Conservation (phyloP, 495 filamentous ascomycete species). For the Bombardia bombarda region DNA sequence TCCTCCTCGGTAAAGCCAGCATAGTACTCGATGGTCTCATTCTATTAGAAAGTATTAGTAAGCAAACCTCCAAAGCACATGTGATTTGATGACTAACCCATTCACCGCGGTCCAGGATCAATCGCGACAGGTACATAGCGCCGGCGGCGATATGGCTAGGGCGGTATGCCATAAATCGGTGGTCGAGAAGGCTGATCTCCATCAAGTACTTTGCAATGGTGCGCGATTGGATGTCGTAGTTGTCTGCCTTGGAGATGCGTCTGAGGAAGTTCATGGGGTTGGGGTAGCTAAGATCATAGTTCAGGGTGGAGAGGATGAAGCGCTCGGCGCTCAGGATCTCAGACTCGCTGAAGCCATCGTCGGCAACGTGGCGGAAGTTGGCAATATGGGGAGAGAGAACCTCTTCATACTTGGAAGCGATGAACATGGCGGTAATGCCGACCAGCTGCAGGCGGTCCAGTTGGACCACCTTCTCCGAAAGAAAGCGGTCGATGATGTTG, state of each 20-base stretch:
- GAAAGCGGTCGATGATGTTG: slow-evolving; percentile 97
- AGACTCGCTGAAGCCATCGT: slow-evolving; percentile 91
- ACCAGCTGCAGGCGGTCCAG: slow-evolving; percentile 93
- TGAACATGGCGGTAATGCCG: slow-evolving; percentile 97
- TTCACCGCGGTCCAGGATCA: slow-evolving; percentile 79
- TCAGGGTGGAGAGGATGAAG: slow-evolving; percentile 78
- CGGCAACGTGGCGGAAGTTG: slow-evolving; percentile 94
- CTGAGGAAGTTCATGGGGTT: slow-evolving; percentile 99
- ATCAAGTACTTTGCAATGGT: slow-evolving; percentile 97
- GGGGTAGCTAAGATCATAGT: slow-evolving; percentile 97
- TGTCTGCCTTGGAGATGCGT: slow-evolving; percentile 95
- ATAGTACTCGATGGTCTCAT: slow-evolving; percentile 84
- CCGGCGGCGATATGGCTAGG: slow-evolving; percentile 87
- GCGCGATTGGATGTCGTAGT: slow-evolving; percentile 94
- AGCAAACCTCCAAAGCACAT: neutral
- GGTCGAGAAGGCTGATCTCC: slow-evolving; percentile 92
- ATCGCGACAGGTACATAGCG: slow-evolving; percentile 87
- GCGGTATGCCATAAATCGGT: slow-evolving; percentile 78
- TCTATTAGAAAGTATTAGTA: slow-evolving; percentile 38
- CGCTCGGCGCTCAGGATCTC: slow-evolving; percentile 97
- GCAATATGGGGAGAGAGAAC: slow-evolving; percentile 92
- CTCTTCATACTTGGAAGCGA: slow-evolving; percentile 98
- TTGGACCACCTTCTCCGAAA: slow-evolving; percentile 87
- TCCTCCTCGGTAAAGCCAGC: slow-evolving; percentile 89
- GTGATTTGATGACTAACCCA: slow-evolving; percentile 56